Base-by-base conservation (phyloP, 2,329 filamentous ascomycete genomes). In the Fusarium subglutinans region DNA sequence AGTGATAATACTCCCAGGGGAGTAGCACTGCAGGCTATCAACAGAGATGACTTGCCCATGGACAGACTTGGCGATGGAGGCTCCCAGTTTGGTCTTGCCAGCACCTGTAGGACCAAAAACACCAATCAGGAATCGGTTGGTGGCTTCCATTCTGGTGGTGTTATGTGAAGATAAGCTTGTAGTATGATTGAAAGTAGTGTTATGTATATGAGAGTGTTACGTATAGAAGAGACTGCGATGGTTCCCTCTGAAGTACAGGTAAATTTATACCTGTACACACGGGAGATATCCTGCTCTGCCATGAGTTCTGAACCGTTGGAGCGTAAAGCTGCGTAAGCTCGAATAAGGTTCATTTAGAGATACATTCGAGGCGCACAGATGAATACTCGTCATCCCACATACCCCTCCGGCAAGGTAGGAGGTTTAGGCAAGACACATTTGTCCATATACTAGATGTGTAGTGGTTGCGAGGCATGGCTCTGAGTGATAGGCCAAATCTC, bases 271-370 rank as follows among this genome's bases (percentile, higher is more conserved):
- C 11, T 13, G 7, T 45, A 13, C 24, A 13, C 8, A 13, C 17
- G 8, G 3, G 43, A 45, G 7, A 20, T 26, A 20, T 20, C 24
- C 18, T 45, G 7, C 17, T 45, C 43, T 20, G 8, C 17, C 8
- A 45, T 20, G 24, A 18, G 8, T 0, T 13, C 8, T 9, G 17
- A 26, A 5, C 24, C 43, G 17, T 26, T 26, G 24, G 13, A 12
- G 11, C 5, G 5, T 13, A 44, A 44, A 44, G 43, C 1, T 12
- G 7, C 15, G 7, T 26, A 18, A 13, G 11, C 17, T 11, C 2
- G 7, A 4, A 1, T 8, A 17, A 13, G 0, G 17, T 24, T 4
- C 18, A 7, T 26, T 26, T 8, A 11, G 7, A 8, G 11, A 45
- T 26, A 6, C n/a, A 45, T 11, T 18, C 24, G 9, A 26, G 43